Evolutionary conservation across 192 early-diverging fungal species (phyloP), one percentile per base, ranked within the genome.

Genomic region (Funneliformis mosseae): DNA sequence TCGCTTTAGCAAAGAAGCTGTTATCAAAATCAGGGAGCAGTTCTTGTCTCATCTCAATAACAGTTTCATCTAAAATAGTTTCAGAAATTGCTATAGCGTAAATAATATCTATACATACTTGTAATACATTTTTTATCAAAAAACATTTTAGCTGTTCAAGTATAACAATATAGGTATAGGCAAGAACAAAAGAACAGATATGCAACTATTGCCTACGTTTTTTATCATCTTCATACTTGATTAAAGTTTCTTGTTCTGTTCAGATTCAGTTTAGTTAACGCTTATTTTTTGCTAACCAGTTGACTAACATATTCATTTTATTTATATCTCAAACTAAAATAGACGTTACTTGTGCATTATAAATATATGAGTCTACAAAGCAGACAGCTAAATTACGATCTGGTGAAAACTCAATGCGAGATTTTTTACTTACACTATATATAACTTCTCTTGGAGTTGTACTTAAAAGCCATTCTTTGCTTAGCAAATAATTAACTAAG

Each of bases 81-180:
- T 50, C 4, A 4, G 46, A 3, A 50, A 50, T 50, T 50, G 11
- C 46, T 50, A 4, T 50, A 1, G 11, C 4, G 28, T 67, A 67
- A 33, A 67, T 27, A 8, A 33, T 12, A 38, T 67, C 12, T 28
- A 33, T 67, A 16, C 28, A 67, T 67, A 67, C 66, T 67, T 14
- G 14, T 3, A 67, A 41, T 67, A 67, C 4, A 67, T 67, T 67
- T 67, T 67, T 12, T 2, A 67, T 41, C 0, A 12, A 14, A 38
- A 67, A 67, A 28, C 7, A 14, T 67, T 67, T 67, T 38, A 67
- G 10, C 66, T 67, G 66, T 67, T 67, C 38, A 12, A 67, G 66
- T 67, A 67, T 12, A 33, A 33, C 66, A 38, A 67, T 67, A 67
- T 67, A 33, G 28, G 66, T 67, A 67, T 67, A 67, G 66, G 33